Evolutionary conservation across 2,329 filamentous ascomycete species (phyloP), one percentile per base, ranked within the genome.

Genomic region (Exophiala aquamarina): DNA sequence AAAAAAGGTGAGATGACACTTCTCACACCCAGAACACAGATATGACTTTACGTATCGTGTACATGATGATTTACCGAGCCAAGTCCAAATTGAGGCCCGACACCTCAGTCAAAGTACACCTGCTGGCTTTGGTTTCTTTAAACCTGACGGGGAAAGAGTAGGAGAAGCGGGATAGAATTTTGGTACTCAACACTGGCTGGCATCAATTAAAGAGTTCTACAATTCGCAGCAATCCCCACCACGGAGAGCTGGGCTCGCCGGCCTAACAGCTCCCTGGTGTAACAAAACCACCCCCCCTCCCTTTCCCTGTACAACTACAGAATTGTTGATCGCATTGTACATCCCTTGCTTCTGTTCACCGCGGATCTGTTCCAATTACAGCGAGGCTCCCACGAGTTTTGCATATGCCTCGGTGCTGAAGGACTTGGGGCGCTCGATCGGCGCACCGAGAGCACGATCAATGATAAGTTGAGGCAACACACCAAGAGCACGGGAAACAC

Each of bases 381-480:
- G 79, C 78, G 90, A 90, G 67, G 91, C 90, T 71, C 83, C 83
- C 59, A 87, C 84, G 63, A 97, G 84, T 83, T 97, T 92, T 72
- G 89, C 84, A 81, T 90, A 97, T 70, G 92, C 92, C 68, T 91
- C 89, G 52, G 93, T 98, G 71, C 88, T 94, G 87, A 96, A 98
- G 56, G 86, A 92, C 87, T 98, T 98, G 74, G 93, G 93, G 70
- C 93, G 82, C 86, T 98, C 93, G 66, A 98, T 98, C 62, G 93
- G 93, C 62, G 90, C 88, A 70, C 93, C 93, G 61, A 96, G 82
- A 62, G 92, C 93, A 70, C 93, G 92, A 83, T 98, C 93, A 68
- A 98, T 96, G 82, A 98, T 98, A 71, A 98, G 83, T 83, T 98
- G 93, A 65, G 93, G 93, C 66, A 98, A 87, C 61, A 98, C 93